Evolutionary conservation across 768 basidiomycete genomes (phyloP).

Genomic region (Podaxis rugospora): DNA sequence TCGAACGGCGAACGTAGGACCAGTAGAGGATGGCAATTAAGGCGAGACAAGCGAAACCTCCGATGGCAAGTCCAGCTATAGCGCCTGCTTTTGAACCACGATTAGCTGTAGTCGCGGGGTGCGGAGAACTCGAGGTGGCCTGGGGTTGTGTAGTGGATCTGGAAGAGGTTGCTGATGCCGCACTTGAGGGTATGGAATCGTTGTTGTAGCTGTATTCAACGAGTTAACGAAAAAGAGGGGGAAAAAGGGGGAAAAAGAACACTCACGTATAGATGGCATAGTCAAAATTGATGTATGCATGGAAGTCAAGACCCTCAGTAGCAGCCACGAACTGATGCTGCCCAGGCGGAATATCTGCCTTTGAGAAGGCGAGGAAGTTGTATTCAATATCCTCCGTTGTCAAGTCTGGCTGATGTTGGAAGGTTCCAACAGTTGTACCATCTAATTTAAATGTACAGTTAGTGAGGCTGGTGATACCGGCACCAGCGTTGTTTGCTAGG

Average conservation of each 20-base stretch:
- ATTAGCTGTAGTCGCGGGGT: not conserved
- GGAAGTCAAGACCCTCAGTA: conserved; percentile 7
- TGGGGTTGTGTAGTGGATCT: not conserved
- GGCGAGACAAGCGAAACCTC: conserved; percentile 1
- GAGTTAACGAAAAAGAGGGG: not conserved
- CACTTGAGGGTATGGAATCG: not conserved
- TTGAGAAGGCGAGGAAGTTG: conserved; percentile 18
- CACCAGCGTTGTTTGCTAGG: conserved; percentile 27
- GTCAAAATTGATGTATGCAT: conserved; percentile 14
- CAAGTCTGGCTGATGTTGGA: conserved; percentile 16
- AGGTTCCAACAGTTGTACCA: conserved; percentile 10
- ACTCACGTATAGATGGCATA: conserved; percentile 16
- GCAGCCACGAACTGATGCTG: conserved; percentile 11
- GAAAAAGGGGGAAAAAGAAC: not conserved
- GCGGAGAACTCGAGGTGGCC: not conserved
- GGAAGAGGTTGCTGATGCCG: not conserved
- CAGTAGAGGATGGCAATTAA: not conserved
- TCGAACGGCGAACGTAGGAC: not conserved
- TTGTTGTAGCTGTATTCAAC: no score
- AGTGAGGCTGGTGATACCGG: conserved; percentile 17
- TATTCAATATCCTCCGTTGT: conserved; percentile 14
- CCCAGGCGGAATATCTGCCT: conserved; percentile 1
- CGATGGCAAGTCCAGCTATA: conserved; percentile 5
- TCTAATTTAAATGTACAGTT: conserved; percentile 22
- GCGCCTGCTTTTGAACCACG: not conserved